Percentiles rank a stretch among this genome's conserved stretches.
Evolutionary conservation across 2,329 filamentous ascomycete species (phyloP).

Genomic region (Clonostachys chloroleuca): DNA sequence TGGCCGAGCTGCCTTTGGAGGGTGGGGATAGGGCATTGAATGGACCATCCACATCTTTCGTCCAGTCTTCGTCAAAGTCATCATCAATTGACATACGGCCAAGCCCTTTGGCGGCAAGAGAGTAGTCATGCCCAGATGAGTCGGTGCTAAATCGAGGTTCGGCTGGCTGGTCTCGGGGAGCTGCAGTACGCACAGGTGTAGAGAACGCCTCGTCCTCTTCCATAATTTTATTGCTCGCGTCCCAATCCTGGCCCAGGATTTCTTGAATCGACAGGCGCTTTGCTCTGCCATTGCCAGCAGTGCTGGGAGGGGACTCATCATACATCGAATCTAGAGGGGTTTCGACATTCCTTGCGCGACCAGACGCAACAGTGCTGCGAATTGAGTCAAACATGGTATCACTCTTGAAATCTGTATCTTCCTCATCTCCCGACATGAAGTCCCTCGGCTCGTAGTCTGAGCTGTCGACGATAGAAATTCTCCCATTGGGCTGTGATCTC

Average conservation of each 20-base stretch:
- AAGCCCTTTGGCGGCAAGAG: constrained; percentile 31
- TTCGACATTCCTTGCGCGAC: constrained; percentile 61
- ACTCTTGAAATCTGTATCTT: constrained; percentile 74
- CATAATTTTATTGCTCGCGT: constrained; percentile 52
- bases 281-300: constrained; percentile 44
- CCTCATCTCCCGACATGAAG: constrained; percentile 66
- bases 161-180: constrained; percentile 2
- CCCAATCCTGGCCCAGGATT: constrained; percentile 50
- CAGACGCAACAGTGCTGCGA: constrained; percentile 67
- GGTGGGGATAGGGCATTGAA: constrained; percentile 56
- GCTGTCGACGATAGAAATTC: constrained; percentile 58
- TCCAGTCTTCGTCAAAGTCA: constrained; percentile 62
- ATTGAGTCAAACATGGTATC: constrained; percentile 75
- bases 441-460: constrained; percentile 65
- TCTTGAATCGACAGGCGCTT: constrained; percentile 57
- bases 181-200: constrained; percentile 40
- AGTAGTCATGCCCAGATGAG: constrained; percentile 17
- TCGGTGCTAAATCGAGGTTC: neutral
- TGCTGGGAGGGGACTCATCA: constrained; percentile 68
- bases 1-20: constrained; percentile 42
- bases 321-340: constrained; percentile 77
- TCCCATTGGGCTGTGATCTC: constrained; percentile 19
- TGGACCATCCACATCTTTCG: constrained; percentile 44
- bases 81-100: constrained; percentile 53
- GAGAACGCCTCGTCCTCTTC: constrained; percentile 56